A percentile compares a stretch with the other conserved stretches of the same genome.
Conservation (phyloP, 1,284 basidiomycete genomes). For the Naganishia albida region DNA sequence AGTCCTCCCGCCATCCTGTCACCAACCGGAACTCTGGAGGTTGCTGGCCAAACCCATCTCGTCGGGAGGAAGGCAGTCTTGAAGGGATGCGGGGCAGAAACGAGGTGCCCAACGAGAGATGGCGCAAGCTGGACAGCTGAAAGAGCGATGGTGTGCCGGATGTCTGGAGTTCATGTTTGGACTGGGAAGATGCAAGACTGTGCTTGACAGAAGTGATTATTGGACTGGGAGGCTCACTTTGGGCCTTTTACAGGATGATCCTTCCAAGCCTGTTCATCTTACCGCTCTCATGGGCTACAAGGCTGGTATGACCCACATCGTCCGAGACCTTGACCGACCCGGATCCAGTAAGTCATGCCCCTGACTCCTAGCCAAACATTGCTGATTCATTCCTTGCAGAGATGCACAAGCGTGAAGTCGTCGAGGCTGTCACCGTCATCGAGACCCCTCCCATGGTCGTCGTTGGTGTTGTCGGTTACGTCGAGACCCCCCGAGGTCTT, state of each 20-base stretch:
- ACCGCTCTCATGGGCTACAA: slow-evolving; percentile 99
- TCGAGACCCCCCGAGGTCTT: slow-evolving; percentile 98
- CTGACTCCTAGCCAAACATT: slow-evolving; percentile 61
- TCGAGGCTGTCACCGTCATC: slow-evolving; percentile 94
- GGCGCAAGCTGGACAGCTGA: slow-evolving; percentile 30
- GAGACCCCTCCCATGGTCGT: slow-evolving; percentile 98
- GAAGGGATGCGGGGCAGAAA: slow-evolving; percentile 12
- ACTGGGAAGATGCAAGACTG: slow-evolving; percentile 29
- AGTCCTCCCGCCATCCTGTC: neutral
- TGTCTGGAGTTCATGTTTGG: slow-evolving; percentile 28
- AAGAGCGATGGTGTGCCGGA: slow-evolving; percentile 23
- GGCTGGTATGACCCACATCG: slow-evolving; percentile 99
- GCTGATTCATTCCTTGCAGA: slow-evolving; percentile 58
- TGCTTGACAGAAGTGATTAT: slow-evolving; percentile 31
- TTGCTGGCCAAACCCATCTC: slow-evolving; percentile 21
- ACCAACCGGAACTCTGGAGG: slow-evolving; percentile 25
- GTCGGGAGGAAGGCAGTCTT: slow-evolving; percentile 11
- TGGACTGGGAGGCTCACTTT: slow-evolving; percentile 32
- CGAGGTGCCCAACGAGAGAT: slow-evolving; percentile 23
- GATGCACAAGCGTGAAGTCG: slow-evolving; percentile 99
- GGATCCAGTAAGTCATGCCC: slow-evolving; percentile 77
- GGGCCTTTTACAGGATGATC: slow-evolving; percentile 75
- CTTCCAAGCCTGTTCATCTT: slow-evolving; percentile 98
- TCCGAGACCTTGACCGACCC: slow-evolving; percentile 98
- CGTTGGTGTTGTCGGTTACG: slow-evolving; percentile 98